Evolutionary conservation across 2,329 filamentous ascomycete species (phyloP).

Genomic region (Cercospora berteroae): DNA sequence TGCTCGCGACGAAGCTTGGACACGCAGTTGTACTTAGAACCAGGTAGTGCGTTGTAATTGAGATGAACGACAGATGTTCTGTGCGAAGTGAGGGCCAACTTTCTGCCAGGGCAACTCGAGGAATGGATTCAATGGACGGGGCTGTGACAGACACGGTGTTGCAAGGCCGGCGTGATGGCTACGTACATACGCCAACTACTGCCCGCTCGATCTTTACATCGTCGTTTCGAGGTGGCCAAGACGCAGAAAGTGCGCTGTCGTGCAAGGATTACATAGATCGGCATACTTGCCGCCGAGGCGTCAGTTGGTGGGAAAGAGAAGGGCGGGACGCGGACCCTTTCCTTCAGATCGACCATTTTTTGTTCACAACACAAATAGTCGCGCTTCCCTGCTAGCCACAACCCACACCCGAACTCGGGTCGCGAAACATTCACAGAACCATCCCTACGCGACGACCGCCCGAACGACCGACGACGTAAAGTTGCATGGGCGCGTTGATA

Average conservation of each 20-base stretch:
- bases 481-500: conserved; percentile 1
- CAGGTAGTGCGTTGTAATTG: conserved; percentile 1
- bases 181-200: not conserved
- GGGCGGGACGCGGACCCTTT: not conserved
- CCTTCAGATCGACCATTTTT: conserved; percentile 1
- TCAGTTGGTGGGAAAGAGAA: not conserved
- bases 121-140: not conserved
- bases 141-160: not conserved
- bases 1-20: not conserved
- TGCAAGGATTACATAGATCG: not conserved
- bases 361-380: not conserved
- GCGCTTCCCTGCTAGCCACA: not conserved
- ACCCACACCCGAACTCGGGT: not conserved
- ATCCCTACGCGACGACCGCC: not conserved
- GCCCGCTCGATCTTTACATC: not conserved
- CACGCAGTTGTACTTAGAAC: conserved; percentile 1
- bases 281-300: not conserved
- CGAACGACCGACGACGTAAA: not conserved
- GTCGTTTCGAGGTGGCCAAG: not conserved
- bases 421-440: not conserved
- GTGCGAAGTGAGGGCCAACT: not conserved
- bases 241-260: not conserved
- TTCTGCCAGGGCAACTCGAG: not conserved
- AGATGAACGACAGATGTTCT: not conserved
- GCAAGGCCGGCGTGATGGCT: not conserved